A percentile compares a stretch with the other conserved stretches of the same genome.
phyloP scores from a whole-genome alignment of 768 basidiomycete species.

The Rhodotorula babjevae region DNA sequence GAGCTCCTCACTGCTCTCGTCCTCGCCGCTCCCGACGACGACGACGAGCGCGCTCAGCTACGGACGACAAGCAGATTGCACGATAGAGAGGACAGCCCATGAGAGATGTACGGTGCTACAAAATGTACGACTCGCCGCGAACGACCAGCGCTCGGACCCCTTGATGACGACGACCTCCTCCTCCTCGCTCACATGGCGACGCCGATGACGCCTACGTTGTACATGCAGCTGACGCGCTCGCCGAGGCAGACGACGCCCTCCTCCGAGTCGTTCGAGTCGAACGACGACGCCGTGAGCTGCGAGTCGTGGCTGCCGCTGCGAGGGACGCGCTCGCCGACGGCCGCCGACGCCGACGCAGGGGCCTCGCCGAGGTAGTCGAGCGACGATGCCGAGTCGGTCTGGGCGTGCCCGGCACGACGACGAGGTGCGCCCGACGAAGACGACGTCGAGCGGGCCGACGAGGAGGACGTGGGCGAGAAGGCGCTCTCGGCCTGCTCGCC shows the following conservation, averaged over 20 bases:
- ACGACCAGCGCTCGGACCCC: background rate
- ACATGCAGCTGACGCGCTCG: constrained; percentile 26
- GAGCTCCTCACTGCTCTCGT: too few species aligned
- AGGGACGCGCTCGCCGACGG: background rate
- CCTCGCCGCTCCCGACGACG: too few species aligned
- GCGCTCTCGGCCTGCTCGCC: constrained; percentile 1
- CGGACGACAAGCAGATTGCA: too few species aligned
- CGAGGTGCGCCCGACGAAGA: constrained; percentile 1
- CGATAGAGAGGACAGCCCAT: too few species aligned
- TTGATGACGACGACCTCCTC: too few species aligned
- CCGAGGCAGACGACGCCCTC: constrained; percentile 31
- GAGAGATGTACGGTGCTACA: too few species aligned
- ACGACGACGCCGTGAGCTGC: constrained; percentile 3
- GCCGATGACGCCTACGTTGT: constrained; percentile 32
- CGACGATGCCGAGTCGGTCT: background rate
- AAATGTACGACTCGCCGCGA: background rate
- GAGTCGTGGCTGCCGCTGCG: constrained; percentile 20
- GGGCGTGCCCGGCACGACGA: background rate
- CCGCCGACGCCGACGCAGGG: background rate
- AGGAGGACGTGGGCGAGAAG: background rate
- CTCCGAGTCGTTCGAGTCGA: constrained; percentile 5
- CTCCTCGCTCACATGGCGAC: constrained; percentile 26
- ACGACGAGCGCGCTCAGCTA: too few species aligned
- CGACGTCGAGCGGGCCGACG: background rate
- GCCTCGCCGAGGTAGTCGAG: constrained; percentile 2